phyloP scores from a whole-genome alignment of 2,329 filamentous ascomycete genomes.

The Hypoxylon sp. region DNA sequence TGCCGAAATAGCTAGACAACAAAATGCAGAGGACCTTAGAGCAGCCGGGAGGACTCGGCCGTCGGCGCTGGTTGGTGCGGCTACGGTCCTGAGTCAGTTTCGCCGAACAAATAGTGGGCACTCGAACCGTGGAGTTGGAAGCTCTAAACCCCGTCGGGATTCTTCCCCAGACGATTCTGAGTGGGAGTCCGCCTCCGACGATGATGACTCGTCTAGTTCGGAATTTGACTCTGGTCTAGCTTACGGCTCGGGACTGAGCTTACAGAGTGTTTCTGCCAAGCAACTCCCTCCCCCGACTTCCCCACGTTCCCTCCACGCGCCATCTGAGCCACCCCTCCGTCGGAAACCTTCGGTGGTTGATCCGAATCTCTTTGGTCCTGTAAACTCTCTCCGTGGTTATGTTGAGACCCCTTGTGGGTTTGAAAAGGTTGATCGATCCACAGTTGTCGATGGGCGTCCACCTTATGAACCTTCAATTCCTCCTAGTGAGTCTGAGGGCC shows the following conservation, averaged over 20 bases:
- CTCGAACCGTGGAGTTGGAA: slow-evolving; percentile 57
- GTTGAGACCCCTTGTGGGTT: slow-evolving; percentile 71
- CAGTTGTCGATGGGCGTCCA: slow-evolving; percentile 41
- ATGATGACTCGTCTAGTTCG: slow-evolving; percentile 62
- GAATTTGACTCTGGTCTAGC: slow-evolving; percentile 60
- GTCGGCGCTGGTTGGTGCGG: slow-evolving; percentile 59
- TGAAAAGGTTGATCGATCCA: slow-evolving; percentile 58
- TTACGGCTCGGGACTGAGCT: slow-evolving; percentile 58
- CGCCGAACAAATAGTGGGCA: slow-evolving; percentile 58
- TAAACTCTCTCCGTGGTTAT: slow-evolving; percentile 72
- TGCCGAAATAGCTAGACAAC: slow-evolving; percentile 66
- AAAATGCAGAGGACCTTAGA: slow-evolving; percentile 66
- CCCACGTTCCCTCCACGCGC: slow-evolving; percentile 41
- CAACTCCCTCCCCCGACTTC: slow-evolving; percentile 14
- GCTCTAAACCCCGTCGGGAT: slow-evolving; percentile 60
- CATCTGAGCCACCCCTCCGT: slow-evolving; percentile 48
- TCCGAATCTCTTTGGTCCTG: slow-evolving; percentile 71
- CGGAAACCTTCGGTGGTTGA: slow-evolving; percentile 66
- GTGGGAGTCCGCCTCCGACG: slow-evolving; percentile 71
- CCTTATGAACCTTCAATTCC: slow-evolving; percentile 58
- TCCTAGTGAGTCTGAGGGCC: slow-evolving; percentile 56
- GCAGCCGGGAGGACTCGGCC: slow-evolving; percentile 59
- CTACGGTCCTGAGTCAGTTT: slow-evolving; percentile 60
- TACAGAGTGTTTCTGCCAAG: slow-evolving; percentile 42
- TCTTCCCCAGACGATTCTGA: slow-evolving; percentile 64